A percentile compares a stretch with the other conserved stretches of the same genome.
Conservation (phyloP, 306 rosid species). For the Castanea mollissima region DNA sequence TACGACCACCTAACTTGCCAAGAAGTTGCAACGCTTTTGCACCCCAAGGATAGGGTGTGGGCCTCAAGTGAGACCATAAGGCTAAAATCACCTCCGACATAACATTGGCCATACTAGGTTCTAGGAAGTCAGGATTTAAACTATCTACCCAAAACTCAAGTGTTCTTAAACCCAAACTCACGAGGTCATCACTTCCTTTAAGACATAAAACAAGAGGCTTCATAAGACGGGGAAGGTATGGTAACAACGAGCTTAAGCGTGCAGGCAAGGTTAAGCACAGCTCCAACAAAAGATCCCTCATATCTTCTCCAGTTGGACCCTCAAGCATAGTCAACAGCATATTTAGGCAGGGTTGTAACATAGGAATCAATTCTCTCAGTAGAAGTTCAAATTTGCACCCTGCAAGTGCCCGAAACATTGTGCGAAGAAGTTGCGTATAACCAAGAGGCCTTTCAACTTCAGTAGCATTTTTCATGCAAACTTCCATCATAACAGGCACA, state of each 20-base stretch:
- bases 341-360: constrained; percentile 94
- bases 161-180: constrained; percentile 87
- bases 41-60: constrained; percentile 89
- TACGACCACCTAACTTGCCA: constrained; percentile 97
- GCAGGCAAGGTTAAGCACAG: constrained; percentile 98
- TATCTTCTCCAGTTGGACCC: constrained; percentile 97
- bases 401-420: constrained; percentile 78
- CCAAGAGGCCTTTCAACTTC: constrained; percentile 98
- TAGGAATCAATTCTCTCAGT: constrained; percentile 85
- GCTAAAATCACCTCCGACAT: constrained; percentile 91
- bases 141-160: constrained; percentile 99
- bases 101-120: constrained; percentile 97
- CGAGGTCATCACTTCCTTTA: constrained; percentile 86
- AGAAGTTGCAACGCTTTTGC: constrained; percentile 98
- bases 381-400: constrained; percentile 96
- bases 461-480: constrained; percentile 90
- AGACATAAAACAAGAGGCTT: constrained; percentile 95
- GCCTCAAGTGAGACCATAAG: constrained; percentile 95
- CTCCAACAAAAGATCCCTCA: constrained; percentile 90
- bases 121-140: constrained; percentile 97
- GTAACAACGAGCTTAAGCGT: constrained; percentile 88
- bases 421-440: constrained; percentile 87
- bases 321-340: constrained; percentile 92
- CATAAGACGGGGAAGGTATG: constrained; percentile 92
- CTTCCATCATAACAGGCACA: constrained; percentile 89